Conservation (phyloP, 768 basidiomycete genomes). For the Hypsizygus marmoreus region DNA sequence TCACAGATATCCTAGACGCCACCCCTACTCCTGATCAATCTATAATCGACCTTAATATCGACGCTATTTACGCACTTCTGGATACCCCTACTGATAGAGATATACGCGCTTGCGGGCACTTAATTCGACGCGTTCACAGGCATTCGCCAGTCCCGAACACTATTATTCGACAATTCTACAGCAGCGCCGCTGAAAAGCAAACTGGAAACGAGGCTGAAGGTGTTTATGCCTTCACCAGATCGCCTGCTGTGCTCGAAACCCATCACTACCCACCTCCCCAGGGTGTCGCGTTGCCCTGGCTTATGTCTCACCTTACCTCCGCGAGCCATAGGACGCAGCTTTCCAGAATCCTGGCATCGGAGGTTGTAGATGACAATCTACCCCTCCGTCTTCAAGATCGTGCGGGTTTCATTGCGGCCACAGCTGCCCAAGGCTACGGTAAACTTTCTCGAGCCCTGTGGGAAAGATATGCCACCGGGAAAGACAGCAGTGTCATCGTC, state of each 20-base stretch:
- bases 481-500: slow-evolving; percentile 40
- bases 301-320: slow-evolving; percentile 48
- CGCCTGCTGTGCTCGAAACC: slow-evolving; percentile 26
- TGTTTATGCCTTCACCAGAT: slow-evolving; percentile 51
- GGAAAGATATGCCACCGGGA: slow-evolving; percentile 52
- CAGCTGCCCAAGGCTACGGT: slow-evolving; percentile 50
- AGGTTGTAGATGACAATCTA: slow-evolving; percentile 44
- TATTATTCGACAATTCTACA: slow-evolving; percentile 51
- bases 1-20: slow-evolving; percentile 30
- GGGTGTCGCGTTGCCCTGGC: slow-evolving; percentile 47
- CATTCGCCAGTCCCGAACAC: slow-evolving; percentile 41
- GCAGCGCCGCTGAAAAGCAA: slow-evolving; percentile 30
- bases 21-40: slow-evolving; percentile 16
- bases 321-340: slow-evolving; percentile 44
- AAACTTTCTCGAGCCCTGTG: slow-evolving; percentile 54
- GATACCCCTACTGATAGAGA: slow-evolving; percentile 35
- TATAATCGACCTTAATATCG: slow-evolving; percentile 39
- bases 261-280: slow-evolving; percentile 53
- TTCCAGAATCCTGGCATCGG: slow-evolving; percentile 48
- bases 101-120: slow-evolving; percentile 38
- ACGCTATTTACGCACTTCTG: slow-evolving; percentile 44
- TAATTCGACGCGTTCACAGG: slow-evolving; percentile 42
- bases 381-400: slow-evolving; percentile 46
- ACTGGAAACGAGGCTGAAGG: slow-evolving; percentile 36
- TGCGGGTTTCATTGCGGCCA: slow-evolving; percentile 48